Percentiles rank a stretch among this genome's conserved stretches.
phyloP scores from a whole-genome alignment of 2,329 filamentous ascomycete genomes.

The Sclerotinia sclerotiorum region DNA sequence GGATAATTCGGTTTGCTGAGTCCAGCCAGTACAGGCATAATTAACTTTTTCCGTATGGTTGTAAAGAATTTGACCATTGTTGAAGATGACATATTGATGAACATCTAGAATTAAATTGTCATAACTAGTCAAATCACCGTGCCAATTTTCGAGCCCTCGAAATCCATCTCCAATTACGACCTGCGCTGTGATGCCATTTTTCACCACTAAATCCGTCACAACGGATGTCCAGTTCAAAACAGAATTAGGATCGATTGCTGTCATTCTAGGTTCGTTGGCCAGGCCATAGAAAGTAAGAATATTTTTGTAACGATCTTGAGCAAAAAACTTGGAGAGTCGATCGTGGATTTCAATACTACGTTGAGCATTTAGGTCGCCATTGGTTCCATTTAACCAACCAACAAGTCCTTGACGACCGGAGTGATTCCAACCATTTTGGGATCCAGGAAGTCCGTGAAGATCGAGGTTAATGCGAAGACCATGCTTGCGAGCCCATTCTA shows the following conservation, averaged over 20 bases:
- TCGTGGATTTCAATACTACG: slow-evolving; percentile 85
- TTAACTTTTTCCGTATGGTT: slow-evolving; percentile 80
- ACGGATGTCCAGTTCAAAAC: slow-evolving; percentile 79
- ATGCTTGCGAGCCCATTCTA: slow-evolving; percentile 92
- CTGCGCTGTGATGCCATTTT: slow-evolving; percentile 70
- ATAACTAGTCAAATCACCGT: slow-evolving; percentile 72
- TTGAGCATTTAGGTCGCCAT: slow-evolving; percentile 75
- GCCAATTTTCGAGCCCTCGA: slow-evolving; percentile 86
- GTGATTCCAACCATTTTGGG: slow-evolving; percentile 98
- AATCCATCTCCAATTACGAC: slow-evolving; percentile 95
- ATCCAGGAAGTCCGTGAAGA: slow-evolving; percentile 85
- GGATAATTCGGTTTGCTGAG: slow-evolving; percentile 69
- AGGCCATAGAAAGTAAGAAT: slow-evolving; percentile 91
- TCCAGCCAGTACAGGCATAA: slow-evolving; percentile 88
- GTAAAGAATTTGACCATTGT: slow-evolving; percentile 78
- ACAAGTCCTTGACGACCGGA: slow-evolving; percentile 80
- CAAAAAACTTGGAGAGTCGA: slow-evolving; percentile 85
- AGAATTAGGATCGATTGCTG: slow-evolving; percentile 58
- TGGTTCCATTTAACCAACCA: slow-evolving; percentile 86
- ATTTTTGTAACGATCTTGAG: slow-evolving; percentile 89
- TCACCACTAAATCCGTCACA: slow-evolving; percentile 70
- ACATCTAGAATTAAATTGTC: slow-evolving; percentile 85
- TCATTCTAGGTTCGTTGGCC: slow-evolving; percentile 92
- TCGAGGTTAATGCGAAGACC: slow-evolving; percentile 92
- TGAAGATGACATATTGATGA: slow-evolving; percentile 98